Conservation (phyloP, 768 basidiomycete genomes). For the Kondoa subrosea region DNA sequence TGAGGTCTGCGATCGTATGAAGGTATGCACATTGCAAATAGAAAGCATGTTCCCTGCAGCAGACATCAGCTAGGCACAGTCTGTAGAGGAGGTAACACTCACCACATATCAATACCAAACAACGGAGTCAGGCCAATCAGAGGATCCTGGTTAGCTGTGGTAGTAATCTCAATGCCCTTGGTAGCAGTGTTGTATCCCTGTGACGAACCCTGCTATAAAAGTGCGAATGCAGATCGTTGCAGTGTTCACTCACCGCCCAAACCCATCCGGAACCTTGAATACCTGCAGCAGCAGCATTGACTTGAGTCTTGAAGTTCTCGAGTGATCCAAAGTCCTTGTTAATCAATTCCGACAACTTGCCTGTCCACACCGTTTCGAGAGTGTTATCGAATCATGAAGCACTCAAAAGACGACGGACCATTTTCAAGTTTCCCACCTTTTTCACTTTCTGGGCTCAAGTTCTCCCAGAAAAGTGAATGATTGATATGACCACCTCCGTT, state of each 20-base stretch:
- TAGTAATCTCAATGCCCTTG: constrained; percentile 14
- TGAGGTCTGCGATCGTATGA: background rate
- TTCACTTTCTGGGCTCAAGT: constrained; percentile 55
- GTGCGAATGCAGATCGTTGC: background rate
- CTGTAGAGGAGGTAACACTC: constrained; percentile 47
- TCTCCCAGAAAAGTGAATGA: constrained; percentile 94
- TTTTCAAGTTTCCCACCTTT: constrained; percentile 50
- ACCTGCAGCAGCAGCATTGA: constrained; percentile 73
- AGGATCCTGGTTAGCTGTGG: constrained; percentile 94
- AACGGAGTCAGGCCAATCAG: constrained; percentile 64
- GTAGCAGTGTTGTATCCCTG: constrained; percentile 16
- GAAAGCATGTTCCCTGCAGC: constrained; percentile 30
- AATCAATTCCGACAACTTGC: constrained; percentile 34
- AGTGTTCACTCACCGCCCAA: background rate
- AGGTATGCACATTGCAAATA: background rate
- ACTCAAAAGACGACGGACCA: constrained; percentile 32
- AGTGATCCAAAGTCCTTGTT: constrained; percentile 70
- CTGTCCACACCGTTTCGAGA: too few relatives aligned
- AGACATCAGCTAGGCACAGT: constrained; percentile 31
- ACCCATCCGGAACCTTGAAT: constrained; percentile 50
- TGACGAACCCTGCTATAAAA: constrained; percentile 9
- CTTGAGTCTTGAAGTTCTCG: constrained; percentile 64
- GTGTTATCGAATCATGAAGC: too few relatives aligned
- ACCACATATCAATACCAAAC: constrained; percentile 95
- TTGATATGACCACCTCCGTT: constrained; percentile 34